Percentiles rank a stretch among this genome's conserved stretches.
These are phyloP conservation scores for Oropetium thomaeum DNA, from an alignment of 176 grass and related monocot species.

Conservation along the genomic window DNA sequence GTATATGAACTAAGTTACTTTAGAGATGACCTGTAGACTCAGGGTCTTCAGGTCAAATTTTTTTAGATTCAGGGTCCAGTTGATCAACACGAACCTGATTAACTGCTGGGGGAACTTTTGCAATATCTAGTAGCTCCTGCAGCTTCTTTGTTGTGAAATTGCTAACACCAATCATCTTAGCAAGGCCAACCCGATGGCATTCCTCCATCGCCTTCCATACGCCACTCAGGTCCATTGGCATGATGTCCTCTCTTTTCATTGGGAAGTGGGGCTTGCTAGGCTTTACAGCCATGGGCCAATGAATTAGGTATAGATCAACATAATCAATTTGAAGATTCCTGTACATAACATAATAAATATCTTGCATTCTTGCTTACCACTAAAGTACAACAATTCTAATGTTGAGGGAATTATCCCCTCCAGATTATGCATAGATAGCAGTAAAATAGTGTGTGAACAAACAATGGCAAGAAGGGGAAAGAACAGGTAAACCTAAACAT, in stretches of 20 bases:
- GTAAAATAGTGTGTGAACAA: not conserved
- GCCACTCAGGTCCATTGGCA: conserved; percentile 39
- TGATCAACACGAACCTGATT: conserved; percentile 55
- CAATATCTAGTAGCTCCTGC: conserved; percentile 35
- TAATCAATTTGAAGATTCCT: conserved; percentile 64
- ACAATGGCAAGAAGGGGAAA: not conserved
- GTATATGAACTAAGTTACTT: not conserved
- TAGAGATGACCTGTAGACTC: not conserved
- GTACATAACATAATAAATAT: not conserved
- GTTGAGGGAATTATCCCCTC: not conserved
- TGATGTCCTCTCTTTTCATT: conserved; percentile 48
- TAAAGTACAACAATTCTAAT: not conserved
- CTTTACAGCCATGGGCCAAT: conserved; percentile 52
- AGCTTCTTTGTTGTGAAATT: conserved; percentile 74
- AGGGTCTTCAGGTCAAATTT: no score
- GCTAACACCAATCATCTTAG: conserved; percentile 61
- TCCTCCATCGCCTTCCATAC: conserved; percentile 73
- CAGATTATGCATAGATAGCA: not conserved
- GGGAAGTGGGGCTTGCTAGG: conserved; percentile 33
- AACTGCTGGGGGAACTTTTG: conserved; percentile 46
- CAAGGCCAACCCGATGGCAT: conserved; percentile 48
- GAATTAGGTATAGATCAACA: conserved; percentile 67
- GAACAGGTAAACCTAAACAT: not conserved
- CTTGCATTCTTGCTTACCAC: not conserved
- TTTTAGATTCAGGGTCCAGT: no score